phyloP scores from a whole-genome alignment of 2,329 filamentous ascomycete species.

The Cercospora citrullina region DNA sequence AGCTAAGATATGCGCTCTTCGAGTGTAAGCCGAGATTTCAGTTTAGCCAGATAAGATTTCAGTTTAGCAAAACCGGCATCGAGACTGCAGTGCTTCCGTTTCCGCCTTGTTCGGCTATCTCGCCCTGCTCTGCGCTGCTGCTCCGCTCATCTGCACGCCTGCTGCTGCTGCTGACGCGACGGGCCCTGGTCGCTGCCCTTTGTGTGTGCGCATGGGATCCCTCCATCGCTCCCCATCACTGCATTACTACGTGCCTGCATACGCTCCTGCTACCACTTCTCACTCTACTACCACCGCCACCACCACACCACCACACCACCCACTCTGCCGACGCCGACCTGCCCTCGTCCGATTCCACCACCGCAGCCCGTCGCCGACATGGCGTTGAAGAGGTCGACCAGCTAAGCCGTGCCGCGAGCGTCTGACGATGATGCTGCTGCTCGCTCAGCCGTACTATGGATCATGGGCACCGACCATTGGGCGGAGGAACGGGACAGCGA shows the following conservation, averaged over 20 bases:
- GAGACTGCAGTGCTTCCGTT: background rate
- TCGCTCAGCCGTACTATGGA: conserved; percentile 33
- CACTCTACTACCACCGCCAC: background rate
- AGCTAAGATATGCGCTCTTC: too few relatives aligned
- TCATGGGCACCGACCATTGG: conserved; percentile 21
- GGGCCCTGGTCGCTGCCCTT: background rate
- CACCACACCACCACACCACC: background rate
- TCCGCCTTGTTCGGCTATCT: background rate
- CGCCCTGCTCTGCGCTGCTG: background rate
- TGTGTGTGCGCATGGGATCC: background rate
- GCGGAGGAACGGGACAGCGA: conserved; percentile 20
- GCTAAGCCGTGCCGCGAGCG: conserved; percentile 13
- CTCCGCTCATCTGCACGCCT: background rate
- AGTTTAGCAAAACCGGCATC: too few relatives aligned
- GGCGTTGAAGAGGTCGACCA: conserved; percentile 1
- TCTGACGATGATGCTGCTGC: conserved; percentile 29
- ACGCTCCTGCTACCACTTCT: background rate
- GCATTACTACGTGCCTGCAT: conserved; percentile 7
- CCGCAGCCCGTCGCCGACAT: background rate
- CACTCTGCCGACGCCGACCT: background rate
- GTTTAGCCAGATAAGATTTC: too few relatives aligned
- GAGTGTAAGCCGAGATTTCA: too few relatives aligned
- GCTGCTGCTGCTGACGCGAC: background rate
- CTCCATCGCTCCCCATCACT: background rate
- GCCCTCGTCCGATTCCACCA: background rate